These are phyloP conservation scores for Komagataella mondaviorum DNA, from an alignment of 805 yeast species.

Conservation along the genomic window DNA sequence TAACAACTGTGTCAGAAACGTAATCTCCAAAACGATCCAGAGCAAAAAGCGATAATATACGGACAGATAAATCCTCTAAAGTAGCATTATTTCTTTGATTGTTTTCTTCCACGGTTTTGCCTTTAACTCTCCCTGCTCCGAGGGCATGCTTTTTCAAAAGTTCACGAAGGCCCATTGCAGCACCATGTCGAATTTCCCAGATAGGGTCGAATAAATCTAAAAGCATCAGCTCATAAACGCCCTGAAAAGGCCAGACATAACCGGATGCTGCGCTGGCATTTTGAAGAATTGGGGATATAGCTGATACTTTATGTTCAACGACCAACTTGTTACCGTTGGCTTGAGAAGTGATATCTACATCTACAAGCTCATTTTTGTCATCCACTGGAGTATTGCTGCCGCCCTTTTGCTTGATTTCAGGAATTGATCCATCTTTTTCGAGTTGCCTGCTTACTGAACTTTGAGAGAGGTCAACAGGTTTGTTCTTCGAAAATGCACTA, in stretches of 20 bases:
- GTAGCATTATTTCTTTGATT: constrained; percentile 49
- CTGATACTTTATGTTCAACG: constrained; percentile 62
- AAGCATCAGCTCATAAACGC: constrained; percentile 70
- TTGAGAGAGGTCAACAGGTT: constrained; percentile 57
- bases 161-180: constrained; percentile 85
- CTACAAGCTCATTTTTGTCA: constrained; percentile 13
- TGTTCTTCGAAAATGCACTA: constrained; percentile 22
- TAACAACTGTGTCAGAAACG: constrained; percentile 94
- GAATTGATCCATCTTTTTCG: constrained; percentile 24
- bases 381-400: constrained; percentile 2
- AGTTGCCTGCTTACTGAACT: constrained; percentile 50
- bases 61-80: constrained; percentile 77
- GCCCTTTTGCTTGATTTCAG: constrained; percentile 6
- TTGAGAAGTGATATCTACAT: constrained; percentile 53
- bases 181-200: constrained; percentile 97
- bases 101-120: constrained; percentile 49
- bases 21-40: constrained; percentile 94
- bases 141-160: constrained; percentile 68
- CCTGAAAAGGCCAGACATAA: constrained; percentile 88
- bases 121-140: constrained; percentile 73
- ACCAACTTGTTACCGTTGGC: constrained; percentile 72
- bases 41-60: constrained; percentile 77
- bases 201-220: constrained; percentile 69
- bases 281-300: constrained; percentile 51
- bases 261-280: constrained; percentile 63